A percentile compares a stretch with the other conserved stretches of the same genome.
Evolutionary conservation across 2,329 filamentous ascomycete genomes (phyloP).

Genomic region (Fusarium continuum): DNA sequence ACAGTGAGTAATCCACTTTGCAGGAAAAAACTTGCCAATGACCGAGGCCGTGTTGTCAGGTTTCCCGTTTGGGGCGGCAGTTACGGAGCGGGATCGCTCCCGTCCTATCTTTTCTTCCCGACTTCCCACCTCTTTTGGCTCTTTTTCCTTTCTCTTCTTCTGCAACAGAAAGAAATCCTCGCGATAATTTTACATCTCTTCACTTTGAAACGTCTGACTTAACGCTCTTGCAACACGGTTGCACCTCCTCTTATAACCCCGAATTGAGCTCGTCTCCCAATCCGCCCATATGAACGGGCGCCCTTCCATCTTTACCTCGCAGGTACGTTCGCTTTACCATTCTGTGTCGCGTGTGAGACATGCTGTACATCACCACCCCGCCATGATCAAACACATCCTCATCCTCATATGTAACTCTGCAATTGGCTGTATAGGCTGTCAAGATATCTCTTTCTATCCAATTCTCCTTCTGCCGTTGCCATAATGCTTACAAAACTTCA

Average conservation of each 20-base stretch:
- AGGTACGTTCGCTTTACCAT: slow-evolving; percentile 62
- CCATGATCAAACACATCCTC: slow-evolving; percentile 22
- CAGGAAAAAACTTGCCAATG: slow-evolving; percentile 40
- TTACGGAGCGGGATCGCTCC: slow-evolving; percentile 29
- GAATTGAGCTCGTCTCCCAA: slow-evolving; percentile 51
- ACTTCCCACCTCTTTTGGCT: slow-evolving; percentile 18
- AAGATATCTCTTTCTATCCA: not conserved
- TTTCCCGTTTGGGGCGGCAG: slow-evolving; percentile 11
- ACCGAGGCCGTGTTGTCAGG: slow-evolving; percentile 40
- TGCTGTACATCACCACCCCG: slow-evolving; percentile 25
- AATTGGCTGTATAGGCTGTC: slow-evolving; percentile 1
- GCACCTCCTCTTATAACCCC: slow-evolving; percentile 28
- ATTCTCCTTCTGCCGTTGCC: slow-evolving; percentile 1
- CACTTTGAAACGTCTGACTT: slow-evolving; percentile 7
- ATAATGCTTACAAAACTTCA: slow-evolving; percentile 20
- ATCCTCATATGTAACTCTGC: slow-evolving; percentile 19
- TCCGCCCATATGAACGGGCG: slow-evolving; percentile 86
- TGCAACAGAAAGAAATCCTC: slow-evolving; percentile 33
- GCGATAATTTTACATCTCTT: slow-evolving; percentile 10
- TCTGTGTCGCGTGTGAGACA: slow-evolving; percentile 7
- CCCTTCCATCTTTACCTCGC: slow-evolving; percentile 85
- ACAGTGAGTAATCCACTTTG: slow-evolving; percentile 19
- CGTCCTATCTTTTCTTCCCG: slow-evolving; percentile 26
- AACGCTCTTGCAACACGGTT: slow-evolving; percentile 16
- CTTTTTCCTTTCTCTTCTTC: slow-evolving; percentile 22